Evolutionary conservation across 495 filamentous ascomycete species (phyloP).

Genomic region (Terfezia claveryi): DNA sequence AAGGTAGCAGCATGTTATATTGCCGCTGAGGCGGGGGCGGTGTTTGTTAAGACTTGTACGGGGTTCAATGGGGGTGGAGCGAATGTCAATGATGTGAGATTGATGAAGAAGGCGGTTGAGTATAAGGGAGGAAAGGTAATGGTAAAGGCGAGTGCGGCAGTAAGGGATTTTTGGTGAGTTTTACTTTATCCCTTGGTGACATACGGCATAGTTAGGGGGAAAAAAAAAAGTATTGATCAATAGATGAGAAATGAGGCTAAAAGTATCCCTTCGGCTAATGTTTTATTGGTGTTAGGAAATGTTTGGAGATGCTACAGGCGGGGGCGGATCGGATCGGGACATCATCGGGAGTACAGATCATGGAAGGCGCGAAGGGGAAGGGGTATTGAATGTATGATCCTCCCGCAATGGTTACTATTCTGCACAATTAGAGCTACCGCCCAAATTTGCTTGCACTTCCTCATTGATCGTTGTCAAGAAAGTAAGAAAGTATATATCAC

Average conservation of each 20-base stretch:
- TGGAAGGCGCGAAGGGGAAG: conserved; percentile 1
- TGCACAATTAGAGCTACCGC: too few species aligned
- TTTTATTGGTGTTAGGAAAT: conserved; percentile 19
- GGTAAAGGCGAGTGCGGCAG: conserved; percentile 47
- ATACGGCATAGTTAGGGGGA: too few species aligned
- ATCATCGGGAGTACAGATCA: conserved; percentile 7
- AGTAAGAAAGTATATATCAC: too few species aligned
- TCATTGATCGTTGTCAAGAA: too few species aligned
- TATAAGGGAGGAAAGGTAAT: conserved; percentile 30
- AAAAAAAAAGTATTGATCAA: too few species aligned
- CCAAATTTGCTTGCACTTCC: too few species aligned
- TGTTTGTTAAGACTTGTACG: conserved; percentile 50
- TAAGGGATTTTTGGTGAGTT: conserved; percentile 24
- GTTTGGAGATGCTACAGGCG: conserved; percentile 36
- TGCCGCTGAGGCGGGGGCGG: conserved; percentile 34
- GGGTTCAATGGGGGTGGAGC: conserved; percentile 43
- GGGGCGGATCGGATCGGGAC: conserved; percentile 45
- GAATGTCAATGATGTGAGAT: conserved; percentile 29
- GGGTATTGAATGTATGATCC: background rate
- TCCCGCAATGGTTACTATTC: too few species aligned
- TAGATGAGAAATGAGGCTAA: too few species aligned
- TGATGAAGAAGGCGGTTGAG: conserved; percentile 32
- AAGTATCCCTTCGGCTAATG: too few species aligned
- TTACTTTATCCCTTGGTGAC: too few species aligned
- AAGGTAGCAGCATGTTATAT: conserved; percentile 39